Evolutionary conservation across 1,139 yeast genomes (phyloP).

Genomic region (Yamadazyma trypodendri): DNA sequence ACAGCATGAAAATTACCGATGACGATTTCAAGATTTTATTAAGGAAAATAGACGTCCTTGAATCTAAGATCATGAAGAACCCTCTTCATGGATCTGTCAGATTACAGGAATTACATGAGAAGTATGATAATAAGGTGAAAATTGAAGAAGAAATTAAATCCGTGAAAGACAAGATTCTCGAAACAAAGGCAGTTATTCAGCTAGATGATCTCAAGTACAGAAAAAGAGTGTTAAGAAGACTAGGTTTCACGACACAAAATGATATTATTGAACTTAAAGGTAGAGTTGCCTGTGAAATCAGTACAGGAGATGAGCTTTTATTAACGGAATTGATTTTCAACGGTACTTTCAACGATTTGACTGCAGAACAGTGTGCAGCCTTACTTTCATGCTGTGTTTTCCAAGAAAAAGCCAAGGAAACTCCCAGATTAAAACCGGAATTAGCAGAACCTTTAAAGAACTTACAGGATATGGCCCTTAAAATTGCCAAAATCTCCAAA

Average conservation of each 20-base stretch:
- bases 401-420: conserved; percentile 91
- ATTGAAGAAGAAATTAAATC: conserved; percentile 60
- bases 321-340: conserved; percentile 90
- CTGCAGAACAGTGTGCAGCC: conserved; percentile 90
- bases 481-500: conserved; percentile 82
- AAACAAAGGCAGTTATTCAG: conserved; percentile 90
- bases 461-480: conserved; percentile 85
- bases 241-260: conserved; percentile 77
- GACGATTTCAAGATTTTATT: conserved; percentile 68
- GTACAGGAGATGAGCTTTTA: conserved; percentile 89
- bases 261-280: conserved; percentile 95
- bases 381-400: conserved; percentile 91
- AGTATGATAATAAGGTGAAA: conserved; percentile 64
- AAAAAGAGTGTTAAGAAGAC: conserved; percentile 79
- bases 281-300: conserved; percentile 91
- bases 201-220: conserved; percentile 91
- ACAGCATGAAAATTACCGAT: conserved; percentile 87
- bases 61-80: conserved; percentile 66
- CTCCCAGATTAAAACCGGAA: conserved; percentile 82
- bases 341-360: conserved; percentile 87
- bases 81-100: conserved; percentile 69
- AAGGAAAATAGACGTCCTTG: conserved; percentile 78
- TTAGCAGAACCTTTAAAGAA: conserved; percentile 85
- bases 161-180: conserved; percentile 63
- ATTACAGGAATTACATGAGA: conserved; percentile 58